Conservation (phyloP, 768 basidiomycete species). For the Amylocystis lapponica region DNA sequence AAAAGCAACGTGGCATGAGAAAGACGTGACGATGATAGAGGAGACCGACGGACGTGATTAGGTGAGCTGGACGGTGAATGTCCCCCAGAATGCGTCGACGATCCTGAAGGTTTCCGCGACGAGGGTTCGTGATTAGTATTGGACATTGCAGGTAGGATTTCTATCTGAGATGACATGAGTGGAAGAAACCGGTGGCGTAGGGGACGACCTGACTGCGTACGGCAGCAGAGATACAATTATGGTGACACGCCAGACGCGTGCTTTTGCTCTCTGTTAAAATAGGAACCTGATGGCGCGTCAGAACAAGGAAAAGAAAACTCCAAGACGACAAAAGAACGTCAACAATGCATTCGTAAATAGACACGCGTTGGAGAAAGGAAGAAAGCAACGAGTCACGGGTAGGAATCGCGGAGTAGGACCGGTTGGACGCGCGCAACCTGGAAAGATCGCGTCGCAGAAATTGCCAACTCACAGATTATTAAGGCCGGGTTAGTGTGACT, state of each 20-base stretch:
- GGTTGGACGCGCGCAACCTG: no score
- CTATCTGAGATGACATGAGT: neutral
- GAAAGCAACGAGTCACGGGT: constrained; percentile 3
- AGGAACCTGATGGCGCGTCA: constrained; percentile 8
- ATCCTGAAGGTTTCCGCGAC: constrained; percentile 63
- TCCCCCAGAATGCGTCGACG: constrained; percentile 57
- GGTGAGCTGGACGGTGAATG: constrained; percentile 62
- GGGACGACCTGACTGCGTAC: no score
- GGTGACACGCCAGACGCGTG: neutral
- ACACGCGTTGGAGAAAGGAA: constrained; percentile 12
- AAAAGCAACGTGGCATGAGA: neutral
- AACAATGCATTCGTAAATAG: neutral
- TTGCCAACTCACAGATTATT: constrained; percentile 7
- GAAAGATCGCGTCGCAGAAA: constrained; percentile 8
- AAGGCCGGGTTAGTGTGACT: neutral
- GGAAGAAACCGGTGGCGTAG: constrained; percentile 1
- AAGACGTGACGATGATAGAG: constrained; percentile 2
- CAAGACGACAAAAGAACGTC: constrained; percentile 1
- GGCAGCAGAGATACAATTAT: no score
- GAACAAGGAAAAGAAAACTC: neutral
- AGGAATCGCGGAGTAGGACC: neutral
- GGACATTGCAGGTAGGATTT: constrained; percentile 19
- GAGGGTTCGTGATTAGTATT: constrained; percentile 25
- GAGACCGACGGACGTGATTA: constrained; percentile 48
- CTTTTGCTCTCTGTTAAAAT: constrained; percentile 5